These are phyloP conservation scores for Endoconidiophora polonica DNA, from an alignment of 2,329 filamentous ascomycete genomes.

Conservation along the genomic window DNA sequence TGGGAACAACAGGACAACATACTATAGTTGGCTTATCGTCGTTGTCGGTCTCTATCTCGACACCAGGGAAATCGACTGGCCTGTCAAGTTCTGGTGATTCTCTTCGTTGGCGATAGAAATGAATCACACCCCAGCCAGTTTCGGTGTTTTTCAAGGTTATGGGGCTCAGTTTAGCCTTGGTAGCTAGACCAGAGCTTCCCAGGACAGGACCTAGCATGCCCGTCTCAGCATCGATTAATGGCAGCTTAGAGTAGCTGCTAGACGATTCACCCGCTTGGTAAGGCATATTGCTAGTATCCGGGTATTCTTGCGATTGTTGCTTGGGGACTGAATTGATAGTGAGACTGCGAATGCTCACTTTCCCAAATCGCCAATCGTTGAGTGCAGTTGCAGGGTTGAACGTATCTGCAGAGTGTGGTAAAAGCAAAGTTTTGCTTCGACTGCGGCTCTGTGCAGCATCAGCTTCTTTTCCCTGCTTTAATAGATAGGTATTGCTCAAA, in stretches of 20 bases:
- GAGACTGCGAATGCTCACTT: conserved; percentile 64
- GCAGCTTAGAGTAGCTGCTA: neutral
- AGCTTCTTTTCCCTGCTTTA: conserved; percentile 16
- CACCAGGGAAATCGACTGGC: neutral
- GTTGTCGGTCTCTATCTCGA: conserved; percentile 20
- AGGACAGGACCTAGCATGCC: conserved; percentile 33
- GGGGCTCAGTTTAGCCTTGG: conserved; percentile 45
- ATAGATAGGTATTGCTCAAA: too few species aligned
- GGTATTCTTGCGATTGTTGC: too few species aligned
- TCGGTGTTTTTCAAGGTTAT: conserved; percentile 52
- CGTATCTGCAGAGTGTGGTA: conserved; percentile 27
- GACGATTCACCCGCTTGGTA: neutral
- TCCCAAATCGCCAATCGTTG: conserved; percentile 66
- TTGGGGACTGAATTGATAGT: conserved; percentile 34
- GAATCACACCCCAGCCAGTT: conserved; percentile 80
- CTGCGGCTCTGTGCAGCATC: conserved; percentile 25
- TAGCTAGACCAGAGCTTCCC: conserved; percentile 50
- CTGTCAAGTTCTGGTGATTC: conserved; percentile 37
- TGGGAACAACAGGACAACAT: conserved; percentile 87
- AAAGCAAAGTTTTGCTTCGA: conserved; percentile 25
- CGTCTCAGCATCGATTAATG: neutral
- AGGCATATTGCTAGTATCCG: neutral
- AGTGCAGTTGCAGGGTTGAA: conserved; percentile 32
- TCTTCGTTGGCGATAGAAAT: conserved; percentile 74
- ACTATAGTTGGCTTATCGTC: conserved; percentile 62